A percentile compares a stretch with the other conserved stretches of the same genome.
Evolutionary conservation across 306 rosid species (phyloP).

Genomic region (Quercus ilex): DNA sequence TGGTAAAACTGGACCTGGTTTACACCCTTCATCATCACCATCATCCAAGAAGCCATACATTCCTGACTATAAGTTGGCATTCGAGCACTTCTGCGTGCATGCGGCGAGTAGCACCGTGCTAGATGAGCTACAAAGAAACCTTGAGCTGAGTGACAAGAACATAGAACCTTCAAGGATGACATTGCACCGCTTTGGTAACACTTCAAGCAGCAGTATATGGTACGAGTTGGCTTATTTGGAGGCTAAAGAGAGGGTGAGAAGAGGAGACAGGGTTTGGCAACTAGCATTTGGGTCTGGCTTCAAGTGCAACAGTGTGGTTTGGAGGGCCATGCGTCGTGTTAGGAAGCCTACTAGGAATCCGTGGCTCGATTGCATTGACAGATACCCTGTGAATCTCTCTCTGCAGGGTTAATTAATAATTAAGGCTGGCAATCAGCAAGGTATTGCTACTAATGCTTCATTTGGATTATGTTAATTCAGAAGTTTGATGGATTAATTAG

Average conservation of each 20-base stretch:
- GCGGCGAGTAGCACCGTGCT: slow-evolving; percentile 78
- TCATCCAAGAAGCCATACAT: slow-evolving; percentile 71
- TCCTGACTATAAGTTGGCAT: slow-evolving; percentile 89
- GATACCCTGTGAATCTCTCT: slow-evolving; percentile 44
- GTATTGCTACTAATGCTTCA: too few species aligned
- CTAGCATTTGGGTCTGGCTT: slow-evolving; percentile 94
- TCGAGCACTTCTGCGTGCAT: slow-evolving; percentile 91
- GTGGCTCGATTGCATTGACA: slow-evolving; percentile 79
- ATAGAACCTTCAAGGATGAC: slow-evolving; percentile 92
- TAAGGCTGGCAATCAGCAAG: background rate
- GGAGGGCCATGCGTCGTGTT: slow-evolving; percentile 65
- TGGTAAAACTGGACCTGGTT: slow-evolving; percentile 22
- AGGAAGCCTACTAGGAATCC: slow-evolving; percentile 62
- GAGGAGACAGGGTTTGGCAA: slow-evolving; percentile 93
- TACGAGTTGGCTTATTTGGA: slow-evolving; percentile 91
- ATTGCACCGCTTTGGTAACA: slow-evolving; percentile 84
- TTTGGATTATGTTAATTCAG: too few species aligned
- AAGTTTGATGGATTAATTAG: too few species aligned
- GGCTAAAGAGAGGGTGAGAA: slow-evolving; percentile 68
- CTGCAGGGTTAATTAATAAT: background rate
- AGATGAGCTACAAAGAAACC: slow-evolving; percentile 82
- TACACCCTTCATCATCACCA: slow-evolving; percentile 4
- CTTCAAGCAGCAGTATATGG: slow-evolving; percentile 97
- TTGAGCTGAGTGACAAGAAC: slow-evolving; percentile 75
- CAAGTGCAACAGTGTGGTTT: slow-evolving; percentile 86